Evolutionary conservation across 2,329 filamentous ascomycete species (phyloP).

Genomic region (Colletotrichum ledebouriae): DNA sequence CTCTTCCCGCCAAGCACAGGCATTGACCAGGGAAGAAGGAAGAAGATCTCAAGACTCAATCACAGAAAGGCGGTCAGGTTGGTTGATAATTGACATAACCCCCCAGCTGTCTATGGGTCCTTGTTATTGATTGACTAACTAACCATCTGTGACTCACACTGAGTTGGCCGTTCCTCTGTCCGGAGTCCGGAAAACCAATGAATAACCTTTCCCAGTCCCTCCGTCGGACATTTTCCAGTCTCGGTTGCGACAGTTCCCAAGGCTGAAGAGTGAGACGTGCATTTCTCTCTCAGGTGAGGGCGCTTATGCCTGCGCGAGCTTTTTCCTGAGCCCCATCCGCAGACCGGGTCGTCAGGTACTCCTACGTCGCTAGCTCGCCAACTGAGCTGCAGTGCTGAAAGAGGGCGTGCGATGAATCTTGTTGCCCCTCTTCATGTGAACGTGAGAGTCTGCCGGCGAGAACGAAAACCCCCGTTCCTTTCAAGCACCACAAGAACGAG

Average conservation of each 20-base stretch:
- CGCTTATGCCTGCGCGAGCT: background rate
- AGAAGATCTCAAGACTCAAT: background rate
- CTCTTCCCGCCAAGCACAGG: slow-evolving; percentile 15
- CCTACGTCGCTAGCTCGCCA: too few species aligned
- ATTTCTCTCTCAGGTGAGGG: background rate
- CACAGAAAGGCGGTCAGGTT: slow-evolving; percentile 35
- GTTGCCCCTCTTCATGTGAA: slow-evolving; percentile 16
- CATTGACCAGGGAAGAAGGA: background rate
- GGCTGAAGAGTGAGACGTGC: slow-evolving; percentile 25
- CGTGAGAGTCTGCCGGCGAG: slow-evolving; percentile 3
- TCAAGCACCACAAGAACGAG: too few species aligned
- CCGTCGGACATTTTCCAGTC: slow-evolving; percentile 14
- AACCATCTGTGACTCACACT: slow-evolving; percentile 32
- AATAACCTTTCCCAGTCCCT: background rate
- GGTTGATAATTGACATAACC: background rate
- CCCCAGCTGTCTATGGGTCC: background rate
- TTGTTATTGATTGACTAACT: slow-evolving; percentile 5
- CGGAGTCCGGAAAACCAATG: slow-evolving; percentile 7
- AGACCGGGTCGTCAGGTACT: too few species aligned
- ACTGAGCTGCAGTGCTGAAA: background rate
- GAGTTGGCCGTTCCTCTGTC: slow-evolving; percentile 20
- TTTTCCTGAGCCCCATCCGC: background rate
- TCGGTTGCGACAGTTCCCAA: slow-evolving; percentile 3
- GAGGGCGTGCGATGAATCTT: background rate
- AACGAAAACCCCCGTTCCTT: background rate